Percentiles rank a stretch among this genome's conserved stretches.
Conservation (phyloP, 176 grass and related monocot species). For the Aegilops speltoides region DNA sequence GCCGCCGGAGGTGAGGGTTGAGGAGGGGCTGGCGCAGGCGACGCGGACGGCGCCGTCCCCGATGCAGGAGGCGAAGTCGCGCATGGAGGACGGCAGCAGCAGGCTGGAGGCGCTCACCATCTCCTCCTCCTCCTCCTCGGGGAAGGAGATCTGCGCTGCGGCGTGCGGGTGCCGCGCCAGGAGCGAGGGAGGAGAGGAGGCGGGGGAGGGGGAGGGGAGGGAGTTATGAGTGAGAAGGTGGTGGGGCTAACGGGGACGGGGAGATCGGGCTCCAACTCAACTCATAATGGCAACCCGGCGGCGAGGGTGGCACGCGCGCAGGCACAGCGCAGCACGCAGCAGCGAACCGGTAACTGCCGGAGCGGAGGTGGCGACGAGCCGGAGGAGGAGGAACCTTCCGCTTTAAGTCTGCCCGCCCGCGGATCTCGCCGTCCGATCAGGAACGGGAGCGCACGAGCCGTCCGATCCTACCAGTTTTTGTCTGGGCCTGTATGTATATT, state of each 20-base stretch:
- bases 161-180: background rate
- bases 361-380: background rate
- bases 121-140: background rate
- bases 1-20: conserved; percentile 33
- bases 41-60: conserved; percentile 69
- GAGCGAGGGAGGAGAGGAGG: background rate
- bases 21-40: conserved; percentile 39
- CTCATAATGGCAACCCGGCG: conserved; percentile 23
- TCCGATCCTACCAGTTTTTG: too few species aligned
- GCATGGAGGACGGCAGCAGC: conserved; percentile 55
- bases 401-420: background rate
- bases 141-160: background rate
- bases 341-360: conserved; percentile 21
- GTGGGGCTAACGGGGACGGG: background rate
- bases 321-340: background rate
- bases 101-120: conserved; percentile 71
- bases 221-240: background rate
- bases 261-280: conserved; percentile 24
- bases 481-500: too few species aligned
- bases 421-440: background rate
- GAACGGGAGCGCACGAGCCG: too few species aligned
- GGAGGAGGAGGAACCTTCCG: background rate
- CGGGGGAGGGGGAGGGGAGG: background rate
- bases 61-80: conserved; percentile 83
- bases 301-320: conserved; percentile 5